Percentiles rank a stretch among this genome's conserved stretches.
These are phyloP conservation scores for Fusarium longipes DNA, from an alignment of 2,329 filamentous ascomycete species.

Conservation along the genomic window DNA sequence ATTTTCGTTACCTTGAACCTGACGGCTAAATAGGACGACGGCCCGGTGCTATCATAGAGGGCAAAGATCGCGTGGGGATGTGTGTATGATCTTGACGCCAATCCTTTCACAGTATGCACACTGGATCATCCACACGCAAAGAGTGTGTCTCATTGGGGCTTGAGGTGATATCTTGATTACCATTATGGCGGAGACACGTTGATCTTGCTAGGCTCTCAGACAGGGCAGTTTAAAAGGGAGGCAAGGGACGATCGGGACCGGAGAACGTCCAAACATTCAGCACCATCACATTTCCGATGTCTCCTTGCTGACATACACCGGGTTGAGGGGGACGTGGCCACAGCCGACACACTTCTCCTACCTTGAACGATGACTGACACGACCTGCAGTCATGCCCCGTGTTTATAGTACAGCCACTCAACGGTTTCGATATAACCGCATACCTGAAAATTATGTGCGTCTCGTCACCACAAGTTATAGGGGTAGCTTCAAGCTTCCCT, in stretches of 20 bases:
- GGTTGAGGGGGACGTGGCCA: constrained; percentile 6
- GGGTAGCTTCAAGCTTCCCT: constrained; percentile 24
- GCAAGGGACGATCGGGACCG: constrained; percentile 29
- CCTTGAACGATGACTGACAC: background rate
- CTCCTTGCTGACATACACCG: constrained; percentile 29
- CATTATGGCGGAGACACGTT: constrained; percentile 30
- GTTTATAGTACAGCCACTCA: constrained; percentile 6
- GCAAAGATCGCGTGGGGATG: constrained; percentile 32
- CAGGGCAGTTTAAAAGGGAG: constrained; percentile 21
- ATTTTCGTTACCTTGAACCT: constrained; percentile 22
- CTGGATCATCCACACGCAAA: constrained; percentile 18
- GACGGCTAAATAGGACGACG: constrained; percentile 37
- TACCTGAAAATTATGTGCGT: background rate
- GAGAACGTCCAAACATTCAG: constrained; percentile 5
- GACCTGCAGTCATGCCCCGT: background rate
- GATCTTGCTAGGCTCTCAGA: constrained; percentile 17
- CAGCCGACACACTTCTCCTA: background rate
- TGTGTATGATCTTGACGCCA: constrained; percentile 23
- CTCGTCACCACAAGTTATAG: background rate
- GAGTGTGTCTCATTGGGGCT: constrained; percentile 13
- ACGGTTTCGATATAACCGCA: constrained; percentile 7
- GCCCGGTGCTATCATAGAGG: constrained; percentile 27
- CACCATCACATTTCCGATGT: constrained; percentile 35
- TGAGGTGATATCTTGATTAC: constrained; percentile 31
- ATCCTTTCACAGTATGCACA: constrained; percentile 22